Percentiles rank a stretch among this genome's conserved stretches.
Conservation (phyloP, 192 early-diverging fungal genomes). For the Coemansia sp. region DNA sequence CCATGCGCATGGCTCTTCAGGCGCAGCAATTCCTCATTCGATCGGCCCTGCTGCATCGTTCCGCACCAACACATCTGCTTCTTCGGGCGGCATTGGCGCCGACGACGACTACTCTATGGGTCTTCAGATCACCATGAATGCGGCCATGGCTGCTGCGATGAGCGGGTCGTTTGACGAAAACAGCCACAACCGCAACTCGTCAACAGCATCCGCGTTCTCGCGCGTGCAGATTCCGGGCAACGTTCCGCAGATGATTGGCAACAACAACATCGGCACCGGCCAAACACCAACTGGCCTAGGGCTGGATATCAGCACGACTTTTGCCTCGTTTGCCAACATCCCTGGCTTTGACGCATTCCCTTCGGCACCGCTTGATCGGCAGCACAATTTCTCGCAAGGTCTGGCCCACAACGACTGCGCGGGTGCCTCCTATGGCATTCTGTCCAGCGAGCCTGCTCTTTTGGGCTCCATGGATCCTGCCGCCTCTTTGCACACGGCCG, state of each 20-base stretch:
- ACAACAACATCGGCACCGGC: background rate
- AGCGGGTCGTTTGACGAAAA: conserved; percentile 29
- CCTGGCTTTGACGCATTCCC: conserved; percentile 39
- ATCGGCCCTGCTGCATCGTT: conserved; percentile 12
- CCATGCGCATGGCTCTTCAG: background rate
- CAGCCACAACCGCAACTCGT: conserved; percentile 23
- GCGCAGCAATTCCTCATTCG: background rate
- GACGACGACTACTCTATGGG: conserved; percentile 46
- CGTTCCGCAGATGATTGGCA: conserved; percentile 37
- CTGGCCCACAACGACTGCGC: background rate
- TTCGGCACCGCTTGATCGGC: conserved; percentile 23
- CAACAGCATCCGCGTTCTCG: conserved; percentile 45
- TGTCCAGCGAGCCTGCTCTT: conserved; percentile 27
- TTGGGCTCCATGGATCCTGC: conserved; percentile 11
- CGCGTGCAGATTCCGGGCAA: conserved; percentile 21
- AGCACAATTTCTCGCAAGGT: conserved; percentile 13
- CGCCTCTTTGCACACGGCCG: conserved; percentile 12
- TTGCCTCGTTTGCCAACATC: conserved; percentile 38
- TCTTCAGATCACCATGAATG: conserved; percentile 52
- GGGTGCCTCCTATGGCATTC: conserved; percentile 8
- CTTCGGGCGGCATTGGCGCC: conserved; percentile 11
- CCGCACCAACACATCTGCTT: conserved; percentile 10
- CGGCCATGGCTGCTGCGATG: conserved; percentile 30
- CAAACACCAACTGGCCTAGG: conserved; percentile 20
- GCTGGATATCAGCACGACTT: conserved; percentile 34